Evolutionary conservation across 2,329 filamentous ascomycete species (phyloP).

Genomic region (Bipolaris gigantea): DNA sequence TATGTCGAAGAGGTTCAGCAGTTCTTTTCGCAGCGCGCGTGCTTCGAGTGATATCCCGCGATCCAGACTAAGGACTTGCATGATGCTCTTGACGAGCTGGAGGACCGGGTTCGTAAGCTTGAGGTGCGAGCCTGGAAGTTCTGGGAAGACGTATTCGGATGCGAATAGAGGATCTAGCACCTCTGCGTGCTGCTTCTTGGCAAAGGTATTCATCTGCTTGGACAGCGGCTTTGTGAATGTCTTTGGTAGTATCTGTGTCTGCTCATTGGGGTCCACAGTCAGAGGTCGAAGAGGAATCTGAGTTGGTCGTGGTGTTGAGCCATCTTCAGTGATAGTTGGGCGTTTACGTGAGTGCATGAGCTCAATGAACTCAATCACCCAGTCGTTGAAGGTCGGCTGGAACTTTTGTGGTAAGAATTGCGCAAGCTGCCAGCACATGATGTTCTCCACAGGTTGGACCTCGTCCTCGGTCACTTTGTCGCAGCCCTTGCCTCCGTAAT

Average conservation of each 20-base stretch:
- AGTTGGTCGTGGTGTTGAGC: constrained; percentile 56
- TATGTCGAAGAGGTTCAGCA: constrained; percentile 88
- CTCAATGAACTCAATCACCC: constrained; percentile 92
- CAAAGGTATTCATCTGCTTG: constrained; percentile 80
- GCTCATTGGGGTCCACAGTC: constrained; percentile 60
- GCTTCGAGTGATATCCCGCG: constrained; percentile 89
- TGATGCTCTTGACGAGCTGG: constrained; percentile 88
- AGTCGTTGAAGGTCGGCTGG: constrained; percentile 84
- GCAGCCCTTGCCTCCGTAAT: constrained; percentile 94
- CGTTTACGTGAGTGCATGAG: constrained; percentile 88
- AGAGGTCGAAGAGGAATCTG: constrained; percentile 62
- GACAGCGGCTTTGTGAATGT: constrained; percentile 86
- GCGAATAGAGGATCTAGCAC: constrained; percentile 86
- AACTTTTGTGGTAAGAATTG: constrained; percentile 81
- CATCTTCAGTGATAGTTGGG: constrained; percentile 51
- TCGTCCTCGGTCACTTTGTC: constrained; percentile 75
- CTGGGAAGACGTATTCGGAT: constrained; percentile 82
- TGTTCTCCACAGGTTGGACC: constrained; percentile 78
- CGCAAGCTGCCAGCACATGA: constrained; percentile 98
- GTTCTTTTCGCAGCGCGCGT: constrained; percentile 82
- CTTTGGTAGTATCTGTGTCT: constrained; percentile 71
- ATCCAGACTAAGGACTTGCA: constrained; percentile 89
- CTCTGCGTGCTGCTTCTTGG: constrained; percentile 84
- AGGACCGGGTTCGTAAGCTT: constrained; percentile 70
- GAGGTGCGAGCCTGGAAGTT: constrained; percentile 72